Percentiles rank a stretch among this genome's conserved stretches.
Evolutionary conservation across 1,139 yeast species (phyloP).

Genomic region (Debaryomyces robertsiae): DNA sequence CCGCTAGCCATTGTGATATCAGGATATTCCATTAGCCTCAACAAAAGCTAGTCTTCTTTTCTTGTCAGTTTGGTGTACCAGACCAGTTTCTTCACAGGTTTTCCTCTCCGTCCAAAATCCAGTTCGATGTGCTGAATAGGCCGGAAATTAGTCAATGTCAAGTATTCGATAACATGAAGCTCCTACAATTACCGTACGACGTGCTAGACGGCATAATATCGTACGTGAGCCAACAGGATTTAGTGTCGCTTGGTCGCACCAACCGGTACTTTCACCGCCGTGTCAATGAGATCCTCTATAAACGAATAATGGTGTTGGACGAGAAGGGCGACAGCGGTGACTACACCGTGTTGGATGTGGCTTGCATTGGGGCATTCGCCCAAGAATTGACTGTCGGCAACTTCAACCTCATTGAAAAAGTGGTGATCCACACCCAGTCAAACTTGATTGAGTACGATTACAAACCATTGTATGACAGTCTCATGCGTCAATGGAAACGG

Average conservation of each 20-base stretch:
- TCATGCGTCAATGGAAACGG: slow-evolving; percentile 21
- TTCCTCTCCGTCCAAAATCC: too few species aligned
- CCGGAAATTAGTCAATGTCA: too few species aligned
- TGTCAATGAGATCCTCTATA: slow-evolving; percentile 22
- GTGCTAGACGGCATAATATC: slow-evolving; percentile 15
- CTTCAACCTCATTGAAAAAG: slow-evolving; percentile 18
- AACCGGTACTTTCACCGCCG: slow-evolving; percentile 17
- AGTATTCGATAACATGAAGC: not conserved
- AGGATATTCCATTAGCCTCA: too few species aligned
- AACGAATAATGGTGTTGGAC: slow-evolving; percentile 21
- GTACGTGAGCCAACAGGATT: slow-evolving; percentile 18
- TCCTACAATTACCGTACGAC: slow-evolving; percentile 8
- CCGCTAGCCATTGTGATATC: too few species aligned
- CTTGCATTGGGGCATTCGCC: slow-evolving; percentile 18
- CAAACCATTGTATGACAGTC: slow-evolving; percentile 19
- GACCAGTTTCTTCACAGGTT: too few species aligned
- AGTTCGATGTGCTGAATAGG: too few species aligned
- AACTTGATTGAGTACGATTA: slow-evolving; percentile 21
- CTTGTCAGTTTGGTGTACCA: too few species aligned
- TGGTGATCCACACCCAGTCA: slow-evolving; percentile 26
- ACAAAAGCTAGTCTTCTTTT: too few species aligned
- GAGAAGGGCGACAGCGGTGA: slow-evolving; percentile 9
- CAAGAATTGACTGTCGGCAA: slow-evolving; percentile 15
- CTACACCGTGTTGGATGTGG: slow-evolving; percentile 15
- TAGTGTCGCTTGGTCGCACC: slow-evolving; percentile 18